Evolutionary conservation across 768 basidiomycete genomes (phyloP).

Genomic region (Phaeotremella fagi): DNA sequence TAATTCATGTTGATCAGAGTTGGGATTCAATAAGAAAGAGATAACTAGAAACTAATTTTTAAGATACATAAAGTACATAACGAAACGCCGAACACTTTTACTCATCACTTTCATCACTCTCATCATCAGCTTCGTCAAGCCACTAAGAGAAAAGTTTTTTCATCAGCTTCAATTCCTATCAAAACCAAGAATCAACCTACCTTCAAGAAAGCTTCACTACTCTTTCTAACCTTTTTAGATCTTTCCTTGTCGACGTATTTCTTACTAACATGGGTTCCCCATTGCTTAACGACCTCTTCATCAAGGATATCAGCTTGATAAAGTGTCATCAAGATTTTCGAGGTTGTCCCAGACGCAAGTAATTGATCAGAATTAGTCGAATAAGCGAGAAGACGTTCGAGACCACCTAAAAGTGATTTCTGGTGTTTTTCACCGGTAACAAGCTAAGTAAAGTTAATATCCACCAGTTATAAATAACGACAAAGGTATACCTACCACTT

Average conservation of each 20-base stretch:
- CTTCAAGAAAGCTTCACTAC: conserved; percentile 85
- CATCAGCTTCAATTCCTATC: not conserved
- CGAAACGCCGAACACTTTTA: too few species aligned
- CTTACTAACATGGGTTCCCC: conserved; percentile 95
- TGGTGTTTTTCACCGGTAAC: conserved; percentile 91
- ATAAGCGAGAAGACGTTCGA: conserved; percentile 75
- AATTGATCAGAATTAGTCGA: conserved; percentile 64
- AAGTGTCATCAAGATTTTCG: conserved; percentile 88
- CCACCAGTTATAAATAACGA: not conserved
- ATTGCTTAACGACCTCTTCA: conserved; percentile 80
- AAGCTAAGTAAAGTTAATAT: conserved; percentile 54
- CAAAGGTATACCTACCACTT: conserved; percentile 58
- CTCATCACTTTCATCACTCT: conserved; percentile 13
- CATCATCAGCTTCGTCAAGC: conserved; percentile 22
- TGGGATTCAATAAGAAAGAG: too few species aligned
- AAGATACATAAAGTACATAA: too few species aligned
- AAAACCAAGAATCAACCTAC: conserved; percentile 50
- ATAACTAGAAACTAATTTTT: too few species aligned
- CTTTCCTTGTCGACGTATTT: conserved; percentile 94
- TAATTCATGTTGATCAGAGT: too few species aligned
- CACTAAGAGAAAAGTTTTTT: conserved; percentile 2
- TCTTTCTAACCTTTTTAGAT: conserved; percentile 92
- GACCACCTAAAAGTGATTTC: conserved; percentile 85
- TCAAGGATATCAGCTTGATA: conserved; percentile 91
- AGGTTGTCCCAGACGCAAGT: conserved; percentile 54